Conservation (phyloP, 2,329 filamentous ascomycete species). For the Dactylellina parvicollis region DNA sequence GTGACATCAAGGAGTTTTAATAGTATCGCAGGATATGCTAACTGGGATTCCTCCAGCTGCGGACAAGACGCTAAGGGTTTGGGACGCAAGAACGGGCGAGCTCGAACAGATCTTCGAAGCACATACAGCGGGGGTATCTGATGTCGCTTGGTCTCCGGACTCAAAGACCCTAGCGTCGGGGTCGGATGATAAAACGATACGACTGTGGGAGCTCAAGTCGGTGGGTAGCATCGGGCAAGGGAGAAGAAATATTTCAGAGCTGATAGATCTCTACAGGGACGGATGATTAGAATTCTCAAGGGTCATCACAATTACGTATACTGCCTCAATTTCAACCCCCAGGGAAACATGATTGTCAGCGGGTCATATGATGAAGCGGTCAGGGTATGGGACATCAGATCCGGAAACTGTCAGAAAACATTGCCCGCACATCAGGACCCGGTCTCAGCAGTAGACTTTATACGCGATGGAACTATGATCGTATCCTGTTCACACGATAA, state of each 20-base stretch:
- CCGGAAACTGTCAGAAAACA: slow-evolving; percentile 85
- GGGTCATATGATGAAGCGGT: slow-evolving; percentile 98
- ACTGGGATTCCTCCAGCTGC: slow-evolving; percentile 67
- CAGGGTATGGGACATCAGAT: slow-evolving; percentile 94
- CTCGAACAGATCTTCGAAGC: slow-evolving; percentile 90
- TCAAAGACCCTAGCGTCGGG: slow-evolving; percentile 87
- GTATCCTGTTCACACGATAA: slow-evolving; percentile 92
- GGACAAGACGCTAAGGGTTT: slow-evolving; percentile 90
- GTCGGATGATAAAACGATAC: slow-evolving; percentile 94
- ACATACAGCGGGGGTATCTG: slow-evolving; percentile 90
- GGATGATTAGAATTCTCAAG: slow-evolving; percentile 65
- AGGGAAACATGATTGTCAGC: slow-evolving; percentile 94
- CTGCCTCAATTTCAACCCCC: slow-evolving; percentile 92
- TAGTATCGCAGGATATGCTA: background rate
- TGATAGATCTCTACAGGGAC: slow-evolving; percentile 46
- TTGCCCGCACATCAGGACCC: slow-evolving; percentile 95
- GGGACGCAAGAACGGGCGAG: slow-evolving; percentile 79
- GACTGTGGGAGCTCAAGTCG: slow-evolving; percentile 80
- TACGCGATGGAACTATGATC: slow-evolving; percentile 88
- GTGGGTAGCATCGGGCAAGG: slow-evolving; percentile 59
- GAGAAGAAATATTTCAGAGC: background rate
- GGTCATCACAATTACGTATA: slow-evolving; percentile 98
- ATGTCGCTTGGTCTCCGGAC: slow-evolving; percentile 93
- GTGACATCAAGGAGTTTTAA: slow-evolving; percentile 55
- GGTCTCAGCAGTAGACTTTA: slow-evolving; percentile 91